phyloP scores from a whole-genome alignment of 2,329 filamentous ascomycete species.

The Simplicillium aogashimaense region DNA sequence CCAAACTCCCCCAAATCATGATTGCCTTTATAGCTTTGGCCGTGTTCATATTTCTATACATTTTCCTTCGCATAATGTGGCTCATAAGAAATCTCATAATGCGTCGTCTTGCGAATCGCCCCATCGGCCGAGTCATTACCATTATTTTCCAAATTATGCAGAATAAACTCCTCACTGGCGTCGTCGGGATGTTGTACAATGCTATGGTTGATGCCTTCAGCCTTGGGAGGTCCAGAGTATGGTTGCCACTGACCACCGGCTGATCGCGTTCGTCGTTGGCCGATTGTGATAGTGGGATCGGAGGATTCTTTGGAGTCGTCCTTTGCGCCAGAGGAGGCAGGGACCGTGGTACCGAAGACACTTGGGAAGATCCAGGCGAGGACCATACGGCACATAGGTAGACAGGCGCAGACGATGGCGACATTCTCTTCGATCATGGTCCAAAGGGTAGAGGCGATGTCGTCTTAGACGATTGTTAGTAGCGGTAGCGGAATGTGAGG shows the following conservation, averaged over 20 bases:
- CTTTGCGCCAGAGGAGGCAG: slow-evolving; percentile 6
- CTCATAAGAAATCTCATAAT: slow-evolving; percentile 25
- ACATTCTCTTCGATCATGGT: slow-evolving; percentile 28
- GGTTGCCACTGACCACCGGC: slow-evolving; percentile 20
- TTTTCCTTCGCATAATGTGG: not conserved
- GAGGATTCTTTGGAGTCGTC: slow-evolving; percentile 5
- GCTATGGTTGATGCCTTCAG: slow-evolving; percentile 15
- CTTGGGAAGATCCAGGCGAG: slow-evolving; percentile 24
- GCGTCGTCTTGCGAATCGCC: slow-evolving; percentile 23
- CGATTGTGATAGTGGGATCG: slow-evolving; percentile 10
- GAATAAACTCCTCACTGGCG: slow-evolving; percentile 23
- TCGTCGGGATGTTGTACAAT: slow-evolving; percentile 16
- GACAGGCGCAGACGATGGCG: slow-evolving; percentile 27
- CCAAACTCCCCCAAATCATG: not conserved
- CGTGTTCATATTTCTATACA: no score
- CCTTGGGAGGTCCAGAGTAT: slow-evolving; percentile 18
- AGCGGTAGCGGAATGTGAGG: not conserved
- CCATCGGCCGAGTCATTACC: no score
- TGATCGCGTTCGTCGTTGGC: slow-evolving; percentile 9
- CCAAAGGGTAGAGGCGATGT: slow-evolving; percentile 26
- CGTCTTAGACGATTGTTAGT: slow-evolving; percentile 12
- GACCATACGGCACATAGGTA: slow-evolving; percentile 29
- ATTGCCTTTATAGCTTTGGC: not conserved
- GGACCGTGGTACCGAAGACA: slow-evolving; percentile 14
- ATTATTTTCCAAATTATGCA: slow-evolving; percentile 12